phyloP scores from a whole-genome alignment of 2,329 filamentous ascomycete genomes.

The Malbranchea zuffiana region DNA sequence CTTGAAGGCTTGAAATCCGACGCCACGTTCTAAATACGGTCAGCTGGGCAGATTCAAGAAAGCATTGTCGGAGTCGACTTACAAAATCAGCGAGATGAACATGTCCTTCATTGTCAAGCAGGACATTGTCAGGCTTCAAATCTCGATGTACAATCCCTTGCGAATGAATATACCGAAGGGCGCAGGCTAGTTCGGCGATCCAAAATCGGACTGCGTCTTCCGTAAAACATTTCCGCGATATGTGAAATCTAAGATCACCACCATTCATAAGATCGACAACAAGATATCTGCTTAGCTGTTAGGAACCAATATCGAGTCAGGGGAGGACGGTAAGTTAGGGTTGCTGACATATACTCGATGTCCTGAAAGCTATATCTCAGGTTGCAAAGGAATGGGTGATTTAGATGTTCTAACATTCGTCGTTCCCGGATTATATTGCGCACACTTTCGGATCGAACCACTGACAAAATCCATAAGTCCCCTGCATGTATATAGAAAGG shows the following conservation, averaged over 20 bases:
- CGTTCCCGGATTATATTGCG: constrained; percentile 96
- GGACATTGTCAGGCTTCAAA: constrained; percentile 83
- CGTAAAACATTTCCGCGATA: constrained; percentile 93
- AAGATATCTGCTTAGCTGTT: constrained; percentile 54
- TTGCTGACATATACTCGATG: constrained; percentile 80
- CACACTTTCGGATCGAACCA: constrained; percentile 93
- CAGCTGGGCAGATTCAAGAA: not conserved
- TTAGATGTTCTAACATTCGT: constrained; percentile 94
- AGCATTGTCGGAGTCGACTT: constrained; percentile 30
- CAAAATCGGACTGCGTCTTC: constrained; percentile 95
- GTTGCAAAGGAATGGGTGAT: constrained; percentile 97
- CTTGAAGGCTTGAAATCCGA: constrained; percentile 81
- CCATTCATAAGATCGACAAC: constrained; percentile 98
- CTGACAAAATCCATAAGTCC: constrained; percentile 37
- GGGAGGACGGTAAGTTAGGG: constrained; percentile 3
- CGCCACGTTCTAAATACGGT: constrained; percentile 66
- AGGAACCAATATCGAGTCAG: not conserved
- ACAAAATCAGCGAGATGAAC: constrained; percentile 98
- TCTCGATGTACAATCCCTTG: constrained; percentile 87
- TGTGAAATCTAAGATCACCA: constrained; percentile 92
- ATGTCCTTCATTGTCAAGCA: constrained; percentile 80
- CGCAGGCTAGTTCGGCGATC: constrained; percentile 90
- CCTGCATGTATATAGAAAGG: not conserved
- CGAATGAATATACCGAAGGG: constrained; percentile 71
- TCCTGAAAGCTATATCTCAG: constrained; percentile 98